Percentiles rank a stretch among this genome's conserved stretches.
Conservation (phyloP, 1,284 basidiomycete species). For the Heterobasidion irregulare region DNA sequence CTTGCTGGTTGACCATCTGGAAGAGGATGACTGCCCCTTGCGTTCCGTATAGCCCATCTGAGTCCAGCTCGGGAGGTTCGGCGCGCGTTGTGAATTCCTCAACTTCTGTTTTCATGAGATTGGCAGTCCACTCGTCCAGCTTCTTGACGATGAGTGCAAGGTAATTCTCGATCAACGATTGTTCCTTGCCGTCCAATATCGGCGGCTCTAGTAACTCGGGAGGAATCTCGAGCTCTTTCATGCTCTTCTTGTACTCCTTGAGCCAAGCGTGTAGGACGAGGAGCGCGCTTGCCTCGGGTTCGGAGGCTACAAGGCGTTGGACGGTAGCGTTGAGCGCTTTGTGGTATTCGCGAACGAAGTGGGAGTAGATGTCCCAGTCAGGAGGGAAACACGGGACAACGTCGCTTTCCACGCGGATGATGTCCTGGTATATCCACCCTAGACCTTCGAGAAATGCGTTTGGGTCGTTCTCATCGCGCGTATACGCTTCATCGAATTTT, state of each 20-base stretch:
- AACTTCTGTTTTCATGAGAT: conserved; percentile 89
- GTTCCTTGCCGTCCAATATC: conserved; percentile 89
- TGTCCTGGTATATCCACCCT: conserved; percentile 92
- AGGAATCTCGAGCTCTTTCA: conserved; percentile 88
- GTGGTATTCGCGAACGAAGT: conserved; percentile 89
- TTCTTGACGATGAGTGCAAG: conserved; percentile 89
- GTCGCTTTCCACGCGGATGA: conserved; percentile 84
- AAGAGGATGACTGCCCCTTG: conserved; percentile 94
- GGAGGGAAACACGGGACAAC: conserved; percentile 89
- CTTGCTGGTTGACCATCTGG: conserved; percentile 97
- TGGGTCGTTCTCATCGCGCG: conserved; percentile 55
- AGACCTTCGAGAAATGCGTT: conserved; percentile 73
- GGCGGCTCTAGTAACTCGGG: conserved; percentile 81
- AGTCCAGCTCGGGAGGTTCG: conserved; percentile 83
- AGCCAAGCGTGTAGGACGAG: conserved; percentile 88
- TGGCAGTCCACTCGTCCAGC: conserved; percentile 95
- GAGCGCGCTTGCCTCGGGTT: conserved; percentile 82
- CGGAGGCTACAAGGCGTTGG: conserved; percentile 62
- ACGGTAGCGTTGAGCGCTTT: conserved; percentile 78
- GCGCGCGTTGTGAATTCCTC: conserved; percentile 78
- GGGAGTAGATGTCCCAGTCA: conserved; percentile 82
- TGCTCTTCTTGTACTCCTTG: conserved; percentile 91
- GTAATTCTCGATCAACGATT: conserved; percentile 93
- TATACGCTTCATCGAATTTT: conserved; percentile 67
- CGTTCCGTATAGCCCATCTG: conserved; percentile 86